phyloP scores from a whole-genome alignment of 2,329 filamentous ascomycete genomes.

The Amauroascus verrucosus region DNA sequence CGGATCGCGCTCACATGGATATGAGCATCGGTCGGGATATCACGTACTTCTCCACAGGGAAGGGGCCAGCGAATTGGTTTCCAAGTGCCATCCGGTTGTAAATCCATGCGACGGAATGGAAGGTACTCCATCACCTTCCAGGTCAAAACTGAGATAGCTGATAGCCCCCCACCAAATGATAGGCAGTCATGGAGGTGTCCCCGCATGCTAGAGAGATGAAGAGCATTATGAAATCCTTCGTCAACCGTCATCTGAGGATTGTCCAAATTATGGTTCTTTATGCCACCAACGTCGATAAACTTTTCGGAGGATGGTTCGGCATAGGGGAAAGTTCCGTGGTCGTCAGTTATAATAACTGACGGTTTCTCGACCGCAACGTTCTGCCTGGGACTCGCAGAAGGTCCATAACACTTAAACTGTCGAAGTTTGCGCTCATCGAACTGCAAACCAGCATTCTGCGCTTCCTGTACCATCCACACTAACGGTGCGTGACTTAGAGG shows the following conservation, averaged over 20 bases:
- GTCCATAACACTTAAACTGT: conserved; percentile 53
- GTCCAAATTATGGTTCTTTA: neutral
- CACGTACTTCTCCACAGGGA: conserved; percentile 65
- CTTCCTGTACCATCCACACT: conserved; percentile 45
- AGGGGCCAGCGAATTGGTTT: conserved; percentile 71
- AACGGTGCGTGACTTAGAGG: conserved; percentile 43
- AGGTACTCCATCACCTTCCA: conserved; percentile 77
- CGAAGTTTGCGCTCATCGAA: conserved; percentile 61
- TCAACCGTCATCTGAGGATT: conserved; percentile 13
- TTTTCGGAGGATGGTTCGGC: no score
- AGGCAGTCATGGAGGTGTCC: conserved; percentile 62
- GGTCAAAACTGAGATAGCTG: conserved; percentile 46
- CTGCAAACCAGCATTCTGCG: conserved; percentile 53
- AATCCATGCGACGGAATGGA: conserved; percentile 70
- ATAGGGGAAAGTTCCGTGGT: neutral
- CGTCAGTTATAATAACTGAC: conserved; percentile 5
- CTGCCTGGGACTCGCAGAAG: conserved; percentile 20
- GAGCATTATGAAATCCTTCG: conserved; percentile 45
- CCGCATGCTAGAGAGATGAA: conserved; percentile 46
- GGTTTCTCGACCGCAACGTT: neutral
- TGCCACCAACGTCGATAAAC: no score
- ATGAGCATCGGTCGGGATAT: conserved; percentile 59
- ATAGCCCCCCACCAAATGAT: conserved; percentile 51
- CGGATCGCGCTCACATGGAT: conserved; percentile 66
- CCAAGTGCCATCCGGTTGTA: conserved; percentile 63